Conservation (phyloP, 495 filamentous ascomycete species). For the Tuber indicum region DNA sequence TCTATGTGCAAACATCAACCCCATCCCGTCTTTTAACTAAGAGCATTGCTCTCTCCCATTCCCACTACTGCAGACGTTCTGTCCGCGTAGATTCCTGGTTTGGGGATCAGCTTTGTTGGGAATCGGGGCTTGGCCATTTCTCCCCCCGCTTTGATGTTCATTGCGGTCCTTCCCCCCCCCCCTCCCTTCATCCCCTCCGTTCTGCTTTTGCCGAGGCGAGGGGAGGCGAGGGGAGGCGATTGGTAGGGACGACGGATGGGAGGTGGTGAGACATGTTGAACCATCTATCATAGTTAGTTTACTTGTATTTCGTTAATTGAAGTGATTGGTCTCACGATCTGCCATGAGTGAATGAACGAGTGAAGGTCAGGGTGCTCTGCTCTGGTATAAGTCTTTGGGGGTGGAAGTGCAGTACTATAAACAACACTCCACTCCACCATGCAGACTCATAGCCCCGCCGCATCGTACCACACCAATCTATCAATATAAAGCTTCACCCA, state of each 20-base stretch:
- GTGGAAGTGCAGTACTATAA: background rate
- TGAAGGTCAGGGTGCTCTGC: background rate
- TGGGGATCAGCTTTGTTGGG: background rate
- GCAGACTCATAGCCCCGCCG: background rate
- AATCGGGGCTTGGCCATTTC: background rate
- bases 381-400: background rate
- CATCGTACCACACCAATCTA: background rate
- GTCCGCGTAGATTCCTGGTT: background rate
- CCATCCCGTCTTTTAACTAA: background rate
- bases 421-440: background rate
- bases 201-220: background rate
- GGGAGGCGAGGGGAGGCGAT: background rate
- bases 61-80: background rate
- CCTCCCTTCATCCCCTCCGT: background rate
- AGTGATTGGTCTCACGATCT: background rate
- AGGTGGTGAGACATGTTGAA: background rate
- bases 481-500: background rate
- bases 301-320: background rate
- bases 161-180: background rate
- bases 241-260: background rate
- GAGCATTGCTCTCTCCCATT: background rate
- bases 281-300: background rate
- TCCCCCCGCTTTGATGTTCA: background rate
- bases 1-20: slow-evolving; percentile 38
- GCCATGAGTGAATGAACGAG: background rate